A percentile compares a stretch with the other conserved stretches of the same genome.
phyloP scores from a whole-genome alignment of 2,329 filamentous ascomycete genomes.

The Elsinoe australis region DNA sequence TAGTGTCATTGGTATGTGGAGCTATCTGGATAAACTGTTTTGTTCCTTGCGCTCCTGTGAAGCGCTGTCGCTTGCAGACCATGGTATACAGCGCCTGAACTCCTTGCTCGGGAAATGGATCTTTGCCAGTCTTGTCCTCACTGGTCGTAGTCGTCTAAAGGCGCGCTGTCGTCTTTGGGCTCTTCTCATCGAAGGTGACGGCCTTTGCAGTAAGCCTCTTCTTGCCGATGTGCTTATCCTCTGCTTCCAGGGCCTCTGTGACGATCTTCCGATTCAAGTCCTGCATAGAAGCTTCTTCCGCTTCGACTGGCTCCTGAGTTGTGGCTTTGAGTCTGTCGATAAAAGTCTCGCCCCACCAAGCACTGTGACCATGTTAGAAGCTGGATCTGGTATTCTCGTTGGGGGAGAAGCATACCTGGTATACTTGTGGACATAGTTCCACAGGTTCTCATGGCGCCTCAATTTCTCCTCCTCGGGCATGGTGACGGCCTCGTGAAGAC shows the following conservation, averaged over 20 bases:
- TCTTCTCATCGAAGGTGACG: neutral
- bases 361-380: neutral
- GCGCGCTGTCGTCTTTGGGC: neutral
- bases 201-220: neutral
- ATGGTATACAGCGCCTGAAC: no score
- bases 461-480: conserved; percentile 86
- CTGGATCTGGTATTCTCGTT: no score
- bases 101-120: no score
- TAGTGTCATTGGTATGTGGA: no score
- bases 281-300: neutral
- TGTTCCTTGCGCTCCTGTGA: no score
- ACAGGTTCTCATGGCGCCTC: conserved; percentile 81
- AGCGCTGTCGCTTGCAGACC: no score
- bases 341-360: neutral
- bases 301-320: neutral
- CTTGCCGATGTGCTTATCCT: neutral
- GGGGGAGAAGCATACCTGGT: conserved; percentile 71
- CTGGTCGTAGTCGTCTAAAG: neutral
- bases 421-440: conserved; percentile 95
- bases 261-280: neutral
- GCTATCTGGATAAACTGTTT: no score
- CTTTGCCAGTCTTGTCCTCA: no score
- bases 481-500: conserved; percentile 92
- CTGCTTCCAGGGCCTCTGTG: neutral
- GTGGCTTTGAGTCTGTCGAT: neutral